Percentiles rank a stretch among this genome's conserved stretches.
Conservation (phyloP, 768 basidiomycete species). For the Xerocomellus chrysenteron region DNA sequence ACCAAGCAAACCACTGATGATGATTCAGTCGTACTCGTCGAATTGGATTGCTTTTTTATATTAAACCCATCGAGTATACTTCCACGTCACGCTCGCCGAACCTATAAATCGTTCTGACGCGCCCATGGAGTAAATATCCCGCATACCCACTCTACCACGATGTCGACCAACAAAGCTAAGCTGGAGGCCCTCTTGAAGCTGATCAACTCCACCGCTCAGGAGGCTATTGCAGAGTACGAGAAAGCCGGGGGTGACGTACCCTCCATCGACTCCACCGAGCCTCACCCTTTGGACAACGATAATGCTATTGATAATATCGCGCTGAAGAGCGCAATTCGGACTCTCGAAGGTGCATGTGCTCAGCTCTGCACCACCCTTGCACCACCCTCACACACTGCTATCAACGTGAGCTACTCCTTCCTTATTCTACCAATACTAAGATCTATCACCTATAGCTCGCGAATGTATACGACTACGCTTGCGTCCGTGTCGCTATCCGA, state of each 20-base stretch:
- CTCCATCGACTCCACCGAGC: constrained; percentile 34
- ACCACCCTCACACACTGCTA: constrained; percentile 32
- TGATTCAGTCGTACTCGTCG: no score
- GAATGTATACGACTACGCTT: constrained; percentile 28
- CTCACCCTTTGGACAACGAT: constrained; percentile 40
- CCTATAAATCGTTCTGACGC: no score
- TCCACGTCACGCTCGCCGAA: no score
- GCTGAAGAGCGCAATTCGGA: constrained; percentile 27
- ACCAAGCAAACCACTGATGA: no score
- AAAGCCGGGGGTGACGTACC: constrained; percentile 28
- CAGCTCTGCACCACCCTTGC: constrained; percentile 37
- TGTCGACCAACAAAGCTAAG: constrained; percentile 26
- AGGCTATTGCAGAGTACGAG: constrained; percentile 37
- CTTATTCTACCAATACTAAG: neutral
- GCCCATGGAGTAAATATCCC: no score
- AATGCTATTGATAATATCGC: constrained; percentile 19
- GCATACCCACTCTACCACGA: neutral
- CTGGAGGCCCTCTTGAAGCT: constrained; percentile 30
- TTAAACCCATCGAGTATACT: no score
- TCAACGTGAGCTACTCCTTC: constrained; percentile 27
- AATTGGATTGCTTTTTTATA: no score
- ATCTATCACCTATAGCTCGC: constrained; percentile 18
- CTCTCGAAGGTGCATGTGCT: constrained; percentile 36
- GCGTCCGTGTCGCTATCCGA: constrained; percentile 27
- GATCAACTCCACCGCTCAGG: constrained; percentile 32